A percentile compares a stretch with the other conserved stretches of the same genome.
Conservation (phyloP, 306 rosid species). For the Prunus padus region DNA sequence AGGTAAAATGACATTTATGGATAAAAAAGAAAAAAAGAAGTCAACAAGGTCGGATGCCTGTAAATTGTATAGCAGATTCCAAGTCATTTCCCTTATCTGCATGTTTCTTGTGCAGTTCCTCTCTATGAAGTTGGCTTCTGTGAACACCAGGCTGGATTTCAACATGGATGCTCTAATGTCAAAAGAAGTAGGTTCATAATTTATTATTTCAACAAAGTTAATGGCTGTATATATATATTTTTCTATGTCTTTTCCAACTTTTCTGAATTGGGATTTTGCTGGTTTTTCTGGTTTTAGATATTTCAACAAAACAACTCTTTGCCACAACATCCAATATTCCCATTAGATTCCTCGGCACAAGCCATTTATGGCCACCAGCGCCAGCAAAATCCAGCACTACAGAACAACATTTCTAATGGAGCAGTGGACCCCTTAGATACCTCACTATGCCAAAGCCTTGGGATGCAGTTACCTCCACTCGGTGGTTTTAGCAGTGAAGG, state of each 20-base stretch:
- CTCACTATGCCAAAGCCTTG: constrained; percentile 54
- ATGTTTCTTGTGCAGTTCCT: constrained; percentile 54
- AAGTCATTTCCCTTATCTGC: constrained; percentile 30
- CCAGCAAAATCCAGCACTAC: constrained; percentile 51
- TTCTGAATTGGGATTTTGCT: constrained; percentile 27
- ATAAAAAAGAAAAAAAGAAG: neutral
- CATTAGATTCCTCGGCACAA: constrained; percentile 69
- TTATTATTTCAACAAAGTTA: constrained; percentile 20
- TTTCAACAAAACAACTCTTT: constrained; percentile 58
- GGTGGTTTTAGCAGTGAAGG: constrained; percentile 33
- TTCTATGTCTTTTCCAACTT: constrained; percentile 17
- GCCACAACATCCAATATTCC: constrained; percentile 60
- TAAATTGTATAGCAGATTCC: constrained; percentile 17
- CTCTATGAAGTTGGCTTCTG: constrained; percentile 92
- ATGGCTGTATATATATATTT: neutral
- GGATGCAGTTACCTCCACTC: constrained; percentile 55
- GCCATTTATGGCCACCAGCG: constrained; percentile 60
- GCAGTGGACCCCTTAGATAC: constrained; percentile 65
- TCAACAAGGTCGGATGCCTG: constrained; percentile 4
- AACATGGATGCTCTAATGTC: constrained; percentile 64
- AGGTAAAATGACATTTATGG: constrained; percentile 44
- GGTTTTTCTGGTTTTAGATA: constrained; percentile 40
- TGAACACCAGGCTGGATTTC: constrained; percentile 74
- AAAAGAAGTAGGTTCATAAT: constrained; percentile 63
- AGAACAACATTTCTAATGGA: constrained; percentile 50